phyloP scores from a whole-genome alignment of 805 yeast species.

The Candida alai region DNA sequence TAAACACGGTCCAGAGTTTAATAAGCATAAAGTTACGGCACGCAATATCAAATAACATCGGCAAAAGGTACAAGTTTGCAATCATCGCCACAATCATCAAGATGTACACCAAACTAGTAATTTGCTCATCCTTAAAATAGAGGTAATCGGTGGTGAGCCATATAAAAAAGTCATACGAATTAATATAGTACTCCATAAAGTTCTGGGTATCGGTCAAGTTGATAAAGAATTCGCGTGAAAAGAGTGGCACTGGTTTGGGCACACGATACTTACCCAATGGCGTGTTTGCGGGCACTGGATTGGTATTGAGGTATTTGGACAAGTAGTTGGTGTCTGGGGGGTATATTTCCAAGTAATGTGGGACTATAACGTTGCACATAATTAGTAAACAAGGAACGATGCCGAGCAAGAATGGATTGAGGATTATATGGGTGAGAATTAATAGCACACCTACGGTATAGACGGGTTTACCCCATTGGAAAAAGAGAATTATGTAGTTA shows the following conservation, averaged over 20 bases:
- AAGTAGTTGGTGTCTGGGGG: conserved; percentile 50
- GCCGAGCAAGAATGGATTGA: conserved; percentile 56
- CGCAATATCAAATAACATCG: conserved; percentile 26
- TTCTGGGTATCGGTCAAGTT: conserved; percentile 84
- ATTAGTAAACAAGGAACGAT: conserved; percentile 54
- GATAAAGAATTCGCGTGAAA: conserved; percentile 70
- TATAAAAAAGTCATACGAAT: conserved; percentile 54
- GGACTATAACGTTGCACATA: conserved; percentile 56
- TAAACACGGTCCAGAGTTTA: conserved; percentile 23
- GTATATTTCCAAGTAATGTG: conserved; percentile 59
- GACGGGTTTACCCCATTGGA: conserved; percentile 62
- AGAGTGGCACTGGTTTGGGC: conserved; percentile 74
- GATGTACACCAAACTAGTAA: conserved; percentile 52
- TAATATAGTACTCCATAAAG: conserved; percentile 64
- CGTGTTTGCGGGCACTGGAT: conserved; percentile 44
- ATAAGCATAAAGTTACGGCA: conserved; percentile 27
- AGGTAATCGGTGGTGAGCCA: conserved; percentile 52
- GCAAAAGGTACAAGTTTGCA: conserved; percentile 23
- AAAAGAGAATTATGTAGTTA: conserved; percentile 51
- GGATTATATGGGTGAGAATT: conserved; percentile 47
- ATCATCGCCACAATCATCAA: conserved; percentile 22
- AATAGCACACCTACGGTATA: conserved; percentile 57
- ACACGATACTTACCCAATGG: conserved; percentile 44
- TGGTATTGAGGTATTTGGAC: conserved; percentile 15
- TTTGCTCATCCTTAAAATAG: conserved; percentile 58